Evolutionary conservation across 495 filamentous ascomycete species (phyloP).

Genomic region (Penicillium pulvis): DNA sequence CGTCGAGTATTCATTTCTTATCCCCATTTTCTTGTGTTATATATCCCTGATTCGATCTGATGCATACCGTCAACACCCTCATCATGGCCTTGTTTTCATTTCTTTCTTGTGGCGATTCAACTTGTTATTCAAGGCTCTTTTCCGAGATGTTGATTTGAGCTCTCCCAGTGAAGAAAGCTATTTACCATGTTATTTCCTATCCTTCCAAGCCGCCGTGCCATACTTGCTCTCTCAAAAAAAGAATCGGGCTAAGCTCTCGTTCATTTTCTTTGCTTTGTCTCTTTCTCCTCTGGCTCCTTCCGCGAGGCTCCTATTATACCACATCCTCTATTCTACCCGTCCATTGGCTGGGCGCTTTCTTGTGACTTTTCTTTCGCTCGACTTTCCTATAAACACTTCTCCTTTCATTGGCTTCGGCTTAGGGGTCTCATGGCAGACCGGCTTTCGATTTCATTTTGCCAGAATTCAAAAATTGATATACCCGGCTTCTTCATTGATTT

Average conservation of each 20-base stretch:
- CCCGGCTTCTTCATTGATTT: slow-evolving; percentile 15
- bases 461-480: slow-evolving; percentile 26
- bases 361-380: slow-evolving; percentile 7
- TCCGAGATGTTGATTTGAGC: slow-evolving; percentile 13
- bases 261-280: slow-evolving; percentile 6
- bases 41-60: slow-evolving; percentile 37
- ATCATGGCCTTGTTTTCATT: slow-evolving; percentile 21
- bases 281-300: not conserved
- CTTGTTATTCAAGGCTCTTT: slow-evolving; percentile 3
- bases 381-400: slow-evolving; percentile 11
- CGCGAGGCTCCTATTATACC: slow-evolving; percentile 13
- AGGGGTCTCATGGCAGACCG: slow-evolving; percentile 5
- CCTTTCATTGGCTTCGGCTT: not conserved
- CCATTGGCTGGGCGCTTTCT: slow-evolving; percentile 1
- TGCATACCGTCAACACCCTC: slow-evolving; percentile 31
- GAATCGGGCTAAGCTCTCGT: slow-evolving; percentile 1
- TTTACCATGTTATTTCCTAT: not conserved
- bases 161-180: slow-evolving; percentile 13
- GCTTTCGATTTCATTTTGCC: slow-evolving; percentile 3
- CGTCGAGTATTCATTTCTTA: slow-evolving; percentile 15
- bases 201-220: not conserved
- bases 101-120: slow-evolving; percentile 16
- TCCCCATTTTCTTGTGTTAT: slow-evolving; percentile 24
- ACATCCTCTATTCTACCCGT: slow-evolving; percentile 2
- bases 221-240: slow-evolving; percentile 2